Evolutionary conservation across 768 basidiomycete species (phyloP), one percentile per base, ranked within the genome.

Genomic region (Leccinum barrowsii): DNA sequence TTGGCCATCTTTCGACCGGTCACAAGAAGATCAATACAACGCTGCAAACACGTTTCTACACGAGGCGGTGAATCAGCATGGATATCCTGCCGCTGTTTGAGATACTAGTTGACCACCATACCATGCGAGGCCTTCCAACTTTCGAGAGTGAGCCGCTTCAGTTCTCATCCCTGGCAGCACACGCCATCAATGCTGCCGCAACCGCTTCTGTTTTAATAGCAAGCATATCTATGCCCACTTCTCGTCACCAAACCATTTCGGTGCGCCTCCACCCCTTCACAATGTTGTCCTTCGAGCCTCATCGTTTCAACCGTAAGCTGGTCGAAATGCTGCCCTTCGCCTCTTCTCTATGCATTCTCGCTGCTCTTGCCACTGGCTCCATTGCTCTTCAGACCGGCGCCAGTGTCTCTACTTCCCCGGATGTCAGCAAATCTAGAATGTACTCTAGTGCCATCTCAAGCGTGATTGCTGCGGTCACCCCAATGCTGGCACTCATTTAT

Each of bases 401-500:
- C 24, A 57, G 8, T 21, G n/a, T 63, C 12, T 54, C 64, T 50
- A 50, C 51, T 54, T 46, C 59, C 50, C 52, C 65, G 22, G 70
- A 73, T 61, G 59, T 42, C 56, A 68, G 22, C 54, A 63, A 64
- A 60, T 65, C 73, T 13, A 71, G 68, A 57, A 70, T 72, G 61
- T 73, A 73, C 46, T 70, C 72, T 2, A 74, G 72, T 44, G 71
- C 73, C 58, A 75, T 74, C 50, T 71, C 75, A 3, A 74, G 71
- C 28, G 54, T 74, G 35, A 71, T 76, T 54, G 70, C 73, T 22
- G 71, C 74, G 15, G 68, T 75, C 24, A 67, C 70, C 12, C 67
- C 75, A 6, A 67, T 76, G 65, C 49, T 75, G 19, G 71, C 73
- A 0, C 67, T 81, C 24, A 70, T 78, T 22, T 87, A 85, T 67